Conservation (phyloP, 192 early-diverging fungal species). For the Piromyces finnis region DNA sequence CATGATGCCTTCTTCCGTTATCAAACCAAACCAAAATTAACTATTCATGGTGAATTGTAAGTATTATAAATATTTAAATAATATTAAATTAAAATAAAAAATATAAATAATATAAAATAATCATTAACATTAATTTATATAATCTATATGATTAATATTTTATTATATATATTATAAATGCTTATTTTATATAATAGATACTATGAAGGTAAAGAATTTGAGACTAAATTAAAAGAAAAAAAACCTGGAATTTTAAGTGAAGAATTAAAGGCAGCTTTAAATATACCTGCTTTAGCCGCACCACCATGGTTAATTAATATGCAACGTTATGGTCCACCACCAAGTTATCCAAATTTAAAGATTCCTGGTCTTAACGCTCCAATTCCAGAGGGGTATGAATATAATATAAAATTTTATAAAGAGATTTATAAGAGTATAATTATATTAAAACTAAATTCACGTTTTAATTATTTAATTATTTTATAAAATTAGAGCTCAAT, state of each 20-base stretch:
- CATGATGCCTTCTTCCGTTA: slow-evolving; percentile 95
- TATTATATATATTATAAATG: slow-evolving; percentile 7
- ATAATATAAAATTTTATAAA: too few species aligned
- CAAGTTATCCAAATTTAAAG: slow-evolving; percentile 75
- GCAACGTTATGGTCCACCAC: slow-evolving; percentile 93
- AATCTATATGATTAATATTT: too few species aligned
- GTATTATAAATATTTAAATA: slow-evolving; percentile 6
- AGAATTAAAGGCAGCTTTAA: slow-evolving; percentile 69
- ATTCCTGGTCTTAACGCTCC: slow-evolving; percentile 91
- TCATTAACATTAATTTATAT: too few species aligned
- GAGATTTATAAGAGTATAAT: too few species aligned
- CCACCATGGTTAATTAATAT: slow-evolving; percentile 97
- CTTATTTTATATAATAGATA: slow-evolving; percentile 31
- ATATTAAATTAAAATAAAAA: background rate
- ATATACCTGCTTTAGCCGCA: slow-evolving; percentile 78
- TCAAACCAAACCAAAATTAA: slow-evolving; percentile 64
- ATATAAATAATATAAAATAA: too few species aligned
- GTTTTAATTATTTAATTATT: too few species aligned
- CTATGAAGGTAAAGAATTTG: slow-evolving; percentile 94
- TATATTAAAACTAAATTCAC: too few species aligned
- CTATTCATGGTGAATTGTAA: slow-evolving; percentile 65
- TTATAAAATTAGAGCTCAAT: slow-evolving; percentile 48
- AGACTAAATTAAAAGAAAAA: slow-evolving; percentile 66
- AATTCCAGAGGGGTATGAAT: slow-evolving; percentile 49
- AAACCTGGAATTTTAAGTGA: slow-evolving; percentile 77